phyloP scores from a whole-genome alignment of 805 yeast genomes.

The fission yeast (Schizosaccharomyces pombe) region DNA sequence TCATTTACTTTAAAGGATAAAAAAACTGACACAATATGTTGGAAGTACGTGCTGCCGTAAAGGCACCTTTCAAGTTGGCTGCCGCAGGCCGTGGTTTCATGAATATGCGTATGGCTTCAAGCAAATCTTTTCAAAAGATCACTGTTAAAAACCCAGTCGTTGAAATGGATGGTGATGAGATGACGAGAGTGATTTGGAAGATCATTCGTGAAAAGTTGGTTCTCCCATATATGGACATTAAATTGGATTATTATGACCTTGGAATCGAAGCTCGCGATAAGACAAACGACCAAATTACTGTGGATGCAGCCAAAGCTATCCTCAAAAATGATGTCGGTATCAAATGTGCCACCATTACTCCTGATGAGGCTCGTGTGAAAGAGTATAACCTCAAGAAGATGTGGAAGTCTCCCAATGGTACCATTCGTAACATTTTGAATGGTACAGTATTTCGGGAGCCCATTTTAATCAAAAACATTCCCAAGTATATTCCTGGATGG shows the following conservation, averaged over 20 bases:
- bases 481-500: constrained; percentile 79
- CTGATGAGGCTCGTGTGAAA: constrained; percentile 83
- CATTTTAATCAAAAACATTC: constrained; percentile 69
- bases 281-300: constrained; percentile 71
- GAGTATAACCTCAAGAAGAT: constrained; percentile 78
- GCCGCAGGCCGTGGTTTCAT: background rate
- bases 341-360: constrained; percentile 97
- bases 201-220: constrained; percentile 67
- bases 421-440: constrained; percentile 82
- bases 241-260: constrained; percentile 76
- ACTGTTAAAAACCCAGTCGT: constrained; percentile 72
- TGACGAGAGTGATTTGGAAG: constrained; percentile 92
- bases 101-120: background rate
- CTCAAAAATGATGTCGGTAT: constrained; percentile 64
- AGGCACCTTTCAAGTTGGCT: too few species aligned
- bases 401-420: constrained; percentile 97
- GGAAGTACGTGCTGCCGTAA: background rate
- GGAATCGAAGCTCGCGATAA: constrained; percentile 68
- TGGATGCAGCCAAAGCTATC: constrained; percentile 77
- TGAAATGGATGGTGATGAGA: constrained; percentile 95
- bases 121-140: constrained; percentile 59
- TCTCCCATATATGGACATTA: constrained; percentile 63
- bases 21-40: too few species aligned
- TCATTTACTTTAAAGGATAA: too few species aligned
- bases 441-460: constrained; percentile 97